phyloP scores from a whole-genome alignment of 331 rosid species.

The Quercus tomentella region DNA sequence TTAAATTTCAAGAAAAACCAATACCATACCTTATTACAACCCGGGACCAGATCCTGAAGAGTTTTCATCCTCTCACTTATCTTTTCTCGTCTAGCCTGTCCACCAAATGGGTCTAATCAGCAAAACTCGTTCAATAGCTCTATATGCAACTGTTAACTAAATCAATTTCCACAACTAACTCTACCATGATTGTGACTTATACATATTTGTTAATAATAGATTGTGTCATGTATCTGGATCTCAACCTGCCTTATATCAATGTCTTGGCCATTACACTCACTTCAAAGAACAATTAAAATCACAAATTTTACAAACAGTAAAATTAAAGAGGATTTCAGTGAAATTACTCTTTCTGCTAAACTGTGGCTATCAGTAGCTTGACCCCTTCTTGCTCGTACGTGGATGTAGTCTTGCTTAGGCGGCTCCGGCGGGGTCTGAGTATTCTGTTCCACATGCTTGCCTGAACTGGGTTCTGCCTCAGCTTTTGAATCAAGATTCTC shows the following conservation, averaged over 20 bases:
- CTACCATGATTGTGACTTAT: background rate
- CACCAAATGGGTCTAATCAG: constrained; percentile 28
- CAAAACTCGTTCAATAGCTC: constrained; percentile 12
- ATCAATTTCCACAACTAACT: background rate
- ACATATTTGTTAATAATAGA: background rate
- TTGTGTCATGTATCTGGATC: background rate
- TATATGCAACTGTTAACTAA: background rate
- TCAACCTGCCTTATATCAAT: background rate
- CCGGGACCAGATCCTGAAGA: constrained; percentile 94
- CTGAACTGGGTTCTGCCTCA: constrained; percentile 66
- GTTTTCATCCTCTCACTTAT: constrained; percentile 91
- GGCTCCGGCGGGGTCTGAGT: constrained; percentile 46
- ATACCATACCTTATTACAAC: constrained; percentile 79
- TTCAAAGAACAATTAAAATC: background rate
- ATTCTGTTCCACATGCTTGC: constrained; percentile 56
- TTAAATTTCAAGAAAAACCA: constrained; percentile 10
- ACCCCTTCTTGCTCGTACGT: constrained; percentile 93
- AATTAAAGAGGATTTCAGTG: background rate
- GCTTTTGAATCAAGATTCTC: constrained; percentile 45
- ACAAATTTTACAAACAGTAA: background rate
- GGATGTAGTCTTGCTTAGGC: constrained; percentile 85
- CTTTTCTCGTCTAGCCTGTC: constrained; percentile 96
- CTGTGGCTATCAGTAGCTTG: constrained; percentile 97
- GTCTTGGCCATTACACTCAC: background rate
- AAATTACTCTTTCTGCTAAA: constrained; percentile 81